A percentile compares a stretch with the other conserved stretches of the same genome.
These are phyloP conservation scores for Pichia sp. DNA, from an alignment of 1,139 yeast genomes.

Conservation along the genomic window DNA sequence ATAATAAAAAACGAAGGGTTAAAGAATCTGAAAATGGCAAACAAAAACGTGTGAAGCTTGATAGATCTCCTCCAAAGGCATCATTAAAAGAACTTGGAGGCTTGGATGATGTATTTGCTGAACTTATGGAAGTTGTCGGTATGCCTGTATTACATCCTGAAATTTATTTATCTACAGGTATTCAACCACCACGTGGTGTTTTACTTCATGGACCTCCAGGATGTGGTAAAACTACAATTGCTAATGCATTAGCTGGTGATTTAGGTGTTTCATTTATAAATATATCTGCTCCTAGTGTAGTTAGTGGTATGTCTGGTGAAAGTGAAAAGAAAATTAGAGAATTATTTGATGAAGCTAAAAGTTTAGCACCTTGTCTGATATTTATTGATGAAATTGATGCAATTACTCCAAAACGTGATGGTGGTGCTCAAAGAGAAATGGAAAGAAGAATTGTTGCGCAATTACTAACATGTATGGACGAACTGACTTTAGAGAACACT, in stretches of 20 bases:
- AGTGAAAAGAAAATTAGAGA: conserved; percentile 91
- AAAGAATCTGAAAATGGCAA: conserved; percentile 26
- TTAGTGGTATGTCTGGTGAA: conserved; percentile 99
- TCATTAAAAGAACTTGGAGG: conserved; percentile 81
- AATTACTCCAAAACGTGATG: conserved; percentile 95
- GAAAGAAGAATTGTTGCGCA: conserved; percentile 96
- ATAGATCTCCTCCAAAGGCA: conserved; percentile 64
- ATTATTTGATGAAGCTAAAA: conserved; percentile 85
- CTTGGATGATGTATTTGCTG: conserved; percentile 72
- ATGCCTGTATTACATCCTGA: conserved; percentile 93
- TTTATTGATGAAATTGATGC: conserved; percentile 97
- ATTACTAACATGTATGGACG: conserved; percentile 89
- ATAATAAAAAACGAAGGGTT: conserved; percentile 30
- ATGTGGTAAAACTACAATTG: conserved; percentile 95
- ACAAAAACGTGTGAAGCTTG: conserved; percentile 39
- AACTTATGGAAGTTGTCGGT: conserved; percentile 83
- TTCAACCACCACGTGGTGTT: conserved; percentile 96
- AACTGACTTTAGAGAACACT: conserved; percentile 77
- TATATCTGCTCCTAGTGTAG: conserved; percentile 92
- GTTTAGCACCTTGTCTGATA: conserved; percentile 83
- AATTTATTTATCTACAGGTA: conserved; percentile 78
- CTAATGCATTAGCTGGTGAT: conserved; percentile 94
- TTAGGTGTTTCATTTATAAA: conserved; percentile 87
- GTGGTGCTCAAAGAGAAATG: conserved; percentile 98
- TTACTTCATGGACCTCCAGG: conserved; percentile 97